Evolutionary conservation across 192 early-diverging fungal species (phyloP).

Genomic region (Coemansia reversa): DNA sequence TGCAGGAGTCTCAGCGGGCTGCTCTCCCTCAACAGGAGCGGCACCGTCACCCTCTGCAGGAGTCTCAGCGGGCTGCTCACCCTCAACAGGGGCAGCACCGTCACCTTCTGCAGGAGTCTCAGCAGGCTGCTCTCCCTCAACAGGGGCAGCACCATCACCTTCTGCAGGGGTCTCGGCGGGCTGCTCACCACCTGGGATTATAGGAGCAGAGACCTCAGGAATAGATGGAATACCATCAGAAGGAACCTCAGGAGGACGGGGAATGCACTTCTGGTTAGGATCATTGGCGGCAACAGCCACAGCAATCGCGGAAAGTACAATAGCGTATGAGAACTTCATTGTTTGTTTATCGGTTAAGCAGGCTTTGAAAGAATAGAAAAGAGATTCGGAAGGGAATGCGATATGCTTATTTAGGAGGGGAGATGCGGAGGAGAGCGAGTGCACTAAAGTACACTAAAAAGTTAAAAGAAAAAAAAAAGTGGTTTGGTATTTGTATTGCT

Average conservation of each 20-base stretch:
- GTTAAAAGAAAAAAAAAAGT: not conserved
- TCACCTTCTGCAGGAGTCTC: not conserved
- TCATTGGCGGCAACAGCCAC: slow-evolving; percentile 22
- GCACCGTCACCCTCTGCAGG: not conserved
- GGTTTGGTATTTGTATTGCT: slow-evolving; percentile 1
- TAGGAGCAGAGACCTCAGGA: slow-evolving; percentile 16
- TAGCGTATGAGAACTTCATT: slow-evolving; percentile 31
- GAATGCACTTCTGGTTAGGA: slow-evolving; percentile 38
- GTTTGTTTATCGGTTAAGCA: slow-evolving; percentile 11
- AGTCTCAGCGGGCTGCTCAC: not conserved
- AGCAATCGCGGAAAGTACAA: slow-evolving; percentile 23
- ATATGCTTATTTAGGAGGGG: not conserved
- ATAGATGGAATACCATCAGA: slow-evolving; percentile 2
- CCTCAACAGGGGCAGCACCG: not conserved
- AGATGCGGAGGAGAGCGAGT: not conserved
- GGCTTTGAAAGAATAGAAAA: not conserved
- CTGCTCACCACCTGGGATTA: not conserved
- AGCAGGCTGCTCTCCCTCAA: not conserved
- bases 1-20: not conserved
- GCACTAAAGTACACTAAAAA: not conserved
- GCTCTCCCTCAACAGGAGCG: not conserved
- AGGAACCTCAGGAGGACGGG: slow-evolving; percentile 25
- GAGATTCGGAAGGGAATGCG: slow-evolving; percentile 1
- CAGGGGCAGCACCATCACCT: not conserved
- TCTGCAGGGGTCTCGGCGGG: slow-evolving; percentile 7